Conservation (phyloP, 495 filamentous ascomycete genomes). For the Immersiella caudata region DNA sequence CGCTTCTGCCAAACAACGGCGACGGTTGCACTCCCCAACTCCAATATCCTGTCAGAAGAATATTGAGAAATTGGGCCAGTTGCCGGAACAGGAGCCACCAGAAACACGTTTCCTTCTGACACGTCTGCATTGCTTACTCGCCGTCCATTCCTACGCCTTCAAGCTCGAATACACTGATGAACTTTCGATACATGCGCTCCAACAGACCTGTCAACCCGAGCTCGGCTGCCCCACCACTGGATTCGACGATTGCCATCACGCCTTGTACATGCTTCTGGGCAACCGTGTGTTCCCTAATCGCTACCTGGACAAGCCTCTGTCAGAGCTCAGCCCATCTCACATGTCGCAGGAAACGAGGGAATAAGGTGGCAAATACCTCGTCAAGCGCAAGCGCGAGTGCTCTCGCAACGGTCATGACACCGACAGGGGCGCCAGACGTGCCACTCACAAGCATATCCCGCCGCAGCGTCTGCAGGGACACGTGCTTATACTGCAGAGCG, state of each 20-base stretch:
- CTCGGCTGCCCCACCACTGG: conserved; percentile 13
- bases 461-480: conserved; percentile 15
- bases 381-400: conserved; percentile 23
- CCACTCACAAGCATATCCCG: conserved; percentile 10
- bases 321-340: not conserved
- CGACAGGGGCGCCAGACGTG: conserved; percentile 5
- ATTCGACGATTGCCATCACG: conserved; percentile 21
- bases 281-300: conserved; percentile 10
- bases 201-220: conserved; percentile 22
- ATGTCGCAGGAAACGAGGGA: not conserved
- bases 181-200: conserved; percentile 16
- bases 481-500: conserved; percentile 24
- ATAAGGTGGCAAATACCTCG: conserved; percentile 11
- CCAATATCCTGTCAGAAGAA: too few relatives aligned
- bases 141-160: not conserved
- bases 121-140: too few relatives aligned
- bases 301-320: conserved; percentile 4
- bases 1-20: too few relatives aligned
- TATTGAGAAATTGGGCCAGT: too few relatives aligned
- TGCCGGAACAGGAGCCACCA: too few relatives aligned
- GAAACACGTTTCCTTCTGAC: too few relatives aligned
- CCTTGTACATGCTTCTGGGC: conserved; percentile 23
- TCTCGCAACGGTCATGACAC: conserved; percentile 19
- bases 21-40: too few relatives aligned
- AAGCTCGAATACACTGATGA: conserved; percentile 4